These are phyloP conservation scores for Turritis glabra DNA, from an alignment of 345 rosid species.

Conservation along the genomic window DNA sequence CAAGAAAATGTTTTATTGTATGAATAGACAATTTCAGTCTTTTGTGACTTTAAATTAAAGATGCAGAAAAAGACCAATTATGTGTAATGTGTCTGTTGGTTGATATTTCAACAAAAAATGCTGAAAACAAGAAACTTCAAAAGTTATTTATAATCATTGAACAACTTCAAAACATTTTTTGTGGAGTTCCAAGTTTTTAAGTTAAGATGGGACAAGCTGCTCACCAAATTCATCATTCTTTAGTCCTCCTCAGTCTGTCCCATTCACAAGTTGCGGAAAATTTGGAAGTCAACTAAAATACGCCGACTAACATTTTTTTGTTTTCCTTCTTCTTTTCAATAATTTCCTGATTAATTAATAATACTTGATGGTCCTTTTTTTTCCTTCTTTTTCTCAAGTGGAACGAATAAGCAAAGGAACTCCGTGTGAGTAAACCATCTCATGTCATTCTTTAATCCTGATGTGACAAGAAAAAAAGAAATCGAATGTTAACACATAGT, in stretches of 20 bases:
- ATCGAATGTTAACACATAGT: slow-evolving; percentile 14
- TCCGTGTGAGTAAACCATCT: slow-evolving; percentile 20
- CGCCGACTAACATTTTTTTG: background rate
- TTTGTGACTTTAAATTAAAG: background rate
- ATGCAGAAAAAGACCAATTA: background rate
- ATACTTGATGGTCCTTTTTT: background rate
- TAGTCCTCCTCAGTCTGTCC: slow-evolving; percentile 9
- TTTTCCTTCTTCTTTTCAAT: background rate
- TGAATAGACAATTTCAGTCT: background rate
- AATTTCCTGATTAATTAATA: no score
- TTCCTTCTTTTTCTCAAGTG: background rate
- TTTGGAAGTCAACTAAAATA: slow-evolving; percentile 22
- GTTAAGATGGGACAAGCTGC: slow-evolving; percentile 7
- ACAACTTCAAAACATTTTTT: slow-evolving; percentile 4
- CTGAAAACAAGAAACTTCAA: background rate
- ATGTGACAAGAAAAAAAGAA: background rate
- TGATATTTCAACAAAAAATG: slow-evolving; percentile 1
- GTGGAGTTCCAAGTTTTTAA: slow-evolving; percentile 7
- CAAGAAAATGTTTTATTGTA: background rate
- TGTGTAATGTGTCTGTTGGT: background rate
- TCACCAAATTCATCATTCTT: slow-evolving; percentile 5
- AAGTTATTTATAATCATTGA: background rate
- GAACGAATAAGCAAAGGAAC: background rate
- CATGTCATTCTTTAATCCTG: slow-evolving; percentile 18
- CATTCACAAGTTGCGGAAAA: slow-evolving; percentile 27